Base-by-base conservation (phyloP, 768 basidiomycete species). In the Peribolospora kevripleyi region DNA sequence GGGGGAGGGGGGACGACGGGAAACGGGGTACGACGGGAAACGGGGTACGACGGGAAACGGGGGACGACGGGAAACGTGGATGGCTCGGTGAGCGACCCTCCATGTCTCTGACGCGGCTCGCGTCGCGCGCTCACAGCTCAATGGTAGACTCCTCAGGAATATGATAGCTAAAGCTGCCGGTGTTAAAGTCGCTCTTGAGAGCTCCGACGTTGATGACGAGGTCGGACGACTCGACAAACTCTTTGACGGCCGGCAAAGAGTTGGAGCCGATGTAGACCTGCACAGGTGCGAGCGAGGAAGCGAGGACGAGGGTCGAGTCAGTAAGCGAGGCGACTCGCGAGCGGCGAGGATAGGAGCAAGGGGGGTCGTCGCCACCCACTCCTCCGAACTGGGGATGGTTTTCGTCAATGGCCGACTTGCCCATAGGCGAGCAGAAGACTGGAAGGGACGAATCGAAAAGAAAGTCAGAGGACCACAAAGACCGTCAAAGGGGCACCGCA, bases 101-200 rank as follows among this genome's bases (percentile, higher is more conserved):
- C 25, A 25, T 25, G 25, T 25, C 25, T 25, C 25, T 25, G 25
- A 25, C 25, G 25, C 25, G 25, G 25, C 25, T 25, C 25, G 25
- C 25, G 25, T 25, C 25, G 25, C 25, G 25, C 25, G 25, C 25
- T 25, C 25, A 25, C 25, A 25, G 25, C 25, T 25, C 25, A 25
- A 25, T 25, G 25, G 25, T 25, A 25, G 25, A 25, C 25, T 25
- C 25, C 25, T 25, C 25, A 25, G 41, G 76, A 49, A 81, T 78
- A 51, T 74, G 75, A 62, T 82, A 84, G 0, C 81, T 80, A 67
- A 85, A 87, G 66, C 81, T 81, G 41, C 84, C 86, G 1, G 82
- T 84, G 67, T 90, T 90, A 71, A 84, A 86, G 65, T 90, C 85
- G 49, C 75, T 77, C 64, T 60, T 50, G 43, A 67, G 53, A 7